Base-by-base conservation (phyloP, 2,329 filamentous ascomycete genomes). In the Aspergillus pseudoviridinutans region DNA sequence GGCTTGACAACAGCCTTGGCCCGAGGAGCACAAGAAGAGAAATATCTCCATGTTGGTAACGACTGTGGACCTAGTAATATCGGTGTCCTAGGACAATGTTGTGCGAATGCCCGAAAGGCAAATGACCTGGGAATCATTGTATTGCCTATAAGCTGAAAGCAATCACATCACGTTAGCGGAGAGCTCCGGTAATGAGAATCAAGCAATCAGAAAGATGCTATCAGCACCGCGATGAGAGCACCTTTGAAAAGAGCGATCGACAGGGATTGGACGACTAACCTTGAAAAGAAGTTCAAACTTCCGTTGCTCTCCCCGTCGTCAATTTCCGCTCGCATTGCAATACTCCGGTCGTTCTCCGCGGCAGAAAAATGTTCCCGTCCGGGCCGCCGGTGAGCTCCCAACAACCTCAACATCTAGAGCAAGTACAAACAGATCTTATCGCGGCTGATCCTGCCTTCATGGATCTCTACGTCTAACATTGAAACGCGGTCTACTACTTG, bases 311-410 rank as follows among this genome's bases (percentile, higher is more conserved):
- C 22, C 24, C 44, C 24, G 14, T 47, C 44, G 4, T 47, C 44
- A 17, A 27, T 47, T 9, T 47, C 44, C 44, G 44, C 44, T 27
- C 44, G 50, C 44, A 51, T 47, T 54, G 52, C 58, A 64, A 58
- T 63, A 14, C 52, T 46, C 56, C 60, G 54, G 61, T 61, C 59
- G 57, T 66, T 66, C 61, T 66, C 60, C 54, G 65, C 71, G 72
- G 72, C 70, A 71, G 68, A 74, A 74, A 74, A 74, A 74, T 73
- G 62, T 74, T 74, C 72, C 72, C 62, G 67, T 67, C 70, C 70
- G 66, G 71, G 70, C 64, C 61, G 64, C 71, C 72, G 71, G 72
- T 72, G 70, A 73, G 68, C 67, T 71, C 69, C 66, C 68, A 71
- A 71, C 68, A 65, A 64, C 67, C 70, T 74, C 71, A 74, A 74